Evolutionary conservation across 2,329 filamentous ascomycete genomes (phyloP), one percentile per base, ranked within the genome.

Genomic region (Fusarium tupiense): DNA sequence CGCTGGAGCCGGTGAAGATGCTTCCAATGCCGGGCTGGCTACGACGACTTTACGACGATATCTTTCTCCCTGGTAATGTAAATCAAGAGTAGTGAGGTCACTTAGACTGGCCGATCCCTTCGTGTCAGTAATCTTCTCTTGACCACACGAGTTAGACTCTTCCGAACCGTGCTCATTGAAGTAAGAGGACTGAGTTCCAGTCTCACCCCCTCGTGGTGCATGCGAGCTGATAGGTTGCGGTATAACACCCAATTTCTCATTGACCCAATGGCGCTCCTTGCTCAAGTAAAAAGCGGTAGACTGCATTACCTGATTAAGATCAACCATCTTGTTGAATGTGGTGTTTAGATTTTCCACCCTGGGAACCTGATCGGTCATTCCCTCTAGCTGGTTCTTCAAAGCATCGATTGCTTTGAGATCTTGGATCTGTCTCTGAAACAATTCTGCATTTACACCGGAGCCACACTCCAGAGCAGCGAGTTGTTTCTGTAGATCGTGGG

Each of bases 11-110:
- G 77, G 77, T 14, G 75, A 76, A n/a, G 65, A 24, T 8, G 62
- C 53, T 35, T 75, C 64, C 12, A 64, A 54, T 35, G 70, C 71
- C 3, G 82, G 82, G 54, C 81, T 82, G 44, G 79, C 67, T n/a
- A 84, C 78, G 29, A 79, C 69, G 12, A 84, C 82, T 47, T 76
- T 81, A 54, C 80, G 81, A 16, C 70, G 71, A 26, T 65, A 54
- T 22, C 49, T 54, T 29, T 71, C 70, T 24, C 58, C 43, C n/a
- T 66, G 66, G 16, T 37, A 57, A 47, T 60, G 46, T 49, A 57
- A 26, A 43, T 49, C 53, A 37, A 58, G 31, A 5, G 46, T 53
- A 31, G 52, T 43, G 29, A 70, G 31, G 16, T 35, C 50, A 35
- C 31, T 35, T 22, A 59, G 50, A 41, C 35, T 46, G 24, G 17